phyloP scores from a whole-genome alignment of 2,329 filamentous ascomycete species.

The Aspergillus awamori region DNA sequence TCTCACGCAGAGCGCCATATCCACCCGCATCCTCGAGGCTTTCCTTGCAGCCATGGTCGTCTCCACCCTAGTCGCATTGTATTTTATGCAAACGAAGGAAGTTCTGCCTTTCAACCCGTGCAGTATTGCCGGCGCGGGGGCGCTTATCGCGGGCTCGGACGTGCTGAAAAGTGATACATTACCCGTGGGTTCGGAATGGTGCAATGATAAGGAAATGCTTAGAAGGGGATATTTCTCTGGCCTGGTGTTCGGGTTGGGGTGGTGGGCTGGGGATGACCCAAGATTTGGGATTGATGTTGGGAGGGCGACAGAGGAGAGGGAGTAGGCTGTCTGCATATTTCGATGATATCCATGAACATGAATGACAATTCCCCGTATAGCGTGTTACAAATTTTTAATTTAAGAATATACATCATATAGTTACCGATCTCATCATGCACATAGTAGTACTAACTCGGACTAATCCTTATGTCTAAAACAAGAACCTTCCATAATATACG shows the following conservation, averaged over 20 bases:
- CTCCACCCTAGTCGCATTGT: constrained; percentile 18
- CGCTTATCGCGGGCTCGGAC: constrained; percentile 26
- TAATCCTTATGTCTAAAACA: too few relatives aligned
- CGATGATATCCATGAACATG: not conserved
- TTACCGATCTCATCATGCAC: too few relatives aligned
- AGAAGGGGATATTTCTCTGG: constrained; percentile 14
- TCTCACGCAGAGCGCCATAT: constrained; percentile 26
- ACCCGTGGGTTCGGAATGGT: constrained; percentile 24
- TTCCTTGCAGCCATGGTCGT: constrained; percentile 25
- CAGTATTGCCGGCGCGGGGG: constrained; percentile 31
- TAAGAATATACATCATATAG: too few relatives aligned
- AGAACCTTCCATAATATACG: too few relatives aligned
- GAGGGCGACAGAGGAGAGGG: not conserved
- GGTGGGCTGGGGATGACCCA: constrained; percentile 13
- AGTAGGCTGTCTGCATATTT: not conserved
- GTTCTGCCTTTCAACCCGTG: constrained; percentile 31
- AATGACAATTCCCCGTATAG: not conserved
- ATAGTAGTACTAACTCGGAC: too few relatives aligned
- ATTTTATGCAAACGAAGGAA: constrained; percentile 19
- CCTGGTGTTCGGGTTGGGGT: constrained; percentile 16
- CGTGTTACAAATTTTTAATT: too few relatives aligned
- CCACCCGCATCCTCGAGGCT: constrained; percentile 25
- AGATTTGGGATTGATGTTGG: constrained; percentile 2
- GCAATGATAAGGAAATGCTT: constrained; percentile 17
- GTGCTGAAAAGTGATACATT: constrained; percentile 17